Base-by-base conservation (phyloP, 2,329 filamentous ascomycete species). In the Fusarium sp. region DNA sequence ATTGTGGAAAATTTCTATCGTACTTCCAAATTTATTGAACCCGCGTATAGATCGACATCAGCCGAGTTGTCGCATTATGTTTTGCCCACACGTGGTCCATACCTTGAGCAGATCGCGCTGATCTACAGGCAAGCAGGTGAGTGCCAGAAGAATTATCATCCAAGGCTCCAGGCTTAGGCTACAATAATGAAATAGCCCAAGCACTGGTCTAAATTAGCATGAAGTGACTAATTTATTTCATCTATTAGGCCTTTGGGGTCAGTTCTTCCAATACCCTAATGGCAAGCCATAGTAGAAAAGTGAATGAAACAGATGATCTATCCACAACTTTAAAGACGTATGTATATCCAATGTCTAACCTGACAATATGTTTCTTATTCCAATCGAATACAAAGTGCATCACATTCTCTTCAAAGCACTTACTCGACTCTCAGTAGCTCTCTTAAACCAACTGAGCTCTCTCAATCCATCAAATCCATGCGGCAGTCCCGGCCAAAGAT, bases 401-500 rank as follows among this genome's bases (percentile, higher is more conserved):
- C 26, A 61, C 14, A 61, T 60, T 19, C 65, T 65, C 3, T 19
- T 56, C 30, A 68, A 19, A 2, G 59, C 49, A 55, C 25, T 55
- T 7, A 55, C 28, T 2, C 65, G 53, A 8, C 53, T 68, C 9
- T 68, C 59, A 3, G 50, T 46, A 3, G 59, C 51, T 12, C 44
- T 41, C 3, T 39, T 10, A n/a, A 26, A 69, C 65, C 65, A 68
- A 13, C 44, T 52, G 3, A 60, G 23, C 3, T 57, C 41, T 21
- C 55, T 41, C 9, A 67, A 18, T 2, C 67, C 67, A 16, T 74
- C 73, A 4, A 80, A 82, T 0, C 74, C 79, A 64, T 84, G 81
- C 5, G 79, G 79, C 30, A 83, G 55, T 3, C 81, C 82, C 1
- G 77, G 76, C 72, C 80, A 82, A 44, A 83, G 39, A 52, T 82